These are phyloP conservation scores for Salvia rosmarinus DNA, from an alignment of 257 asterid genomes.

Conservation along the genomic window DNA sequence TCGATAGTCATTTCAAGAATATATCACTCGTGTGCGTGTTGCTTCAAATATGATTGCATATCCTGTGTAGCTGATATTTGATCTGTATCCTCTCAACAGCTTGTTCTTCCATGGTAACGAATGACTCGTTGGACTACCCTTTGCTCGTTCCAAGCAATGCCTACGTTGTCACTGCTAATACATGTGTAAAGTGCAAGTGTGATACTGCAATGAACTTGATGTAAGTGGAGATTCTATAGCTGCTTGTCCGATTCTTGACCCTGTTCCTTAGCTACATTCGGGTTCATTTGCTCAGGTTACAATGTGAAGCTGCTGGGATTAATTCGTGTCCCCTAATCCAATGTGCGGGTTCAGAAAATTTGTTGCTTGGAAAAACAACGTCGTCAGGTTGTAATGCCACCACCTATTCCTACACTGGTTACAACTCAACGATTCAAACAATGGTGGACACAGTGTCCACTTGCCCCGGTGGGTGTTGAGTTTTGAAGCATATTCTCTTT, in stretches of 20 bases:
- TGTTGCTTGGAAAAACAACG: conserved; percentile 54
- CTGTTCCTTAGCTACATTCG: background rate
- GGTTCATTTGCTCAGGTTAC: conserved; percentile 51
- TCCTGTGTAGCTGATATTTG: background rate
- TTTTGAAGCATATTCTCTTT: background rate
- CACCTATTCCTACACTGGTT: conserved; percentile 76
- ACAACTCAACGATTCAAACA: conserved; percentile 47
- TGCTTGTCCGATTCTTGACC: background rate
- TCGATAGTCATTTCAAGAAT: background rate
- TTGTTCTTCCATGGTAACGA: conserved; percentile 62
- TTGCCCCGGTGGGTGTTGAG: conserved; percentile 64
- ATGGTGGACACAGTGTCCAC: conserved; percentile 44
- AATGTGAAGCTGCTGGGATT: conserved; percentile 55
- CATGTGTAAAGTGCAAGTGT: conserved; percentile 74
- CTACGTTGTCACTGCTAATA: conserved; percentile 66
- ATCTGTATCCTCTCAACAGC: conserved; percentile 48
- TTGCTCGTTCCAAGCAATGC: conserved; percentile 66
- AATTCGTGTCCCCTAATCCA: conserved; percentile 57
- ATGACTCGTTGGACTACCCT: conserved; percentile 64
- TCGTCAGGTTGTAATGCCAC: conserved; percentile 54
- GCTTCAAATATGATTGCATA: background rate
- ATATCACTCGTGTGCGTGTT: no score
- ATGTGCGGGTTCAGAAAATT: conserved; percentile 51
- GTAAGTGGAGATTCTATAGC: conserved; percentile 48
- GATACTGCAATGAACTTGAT: conserved; percentile 60